Evolutionary conservation across 139 green algal species (phyloP).

Genomic region (Trebouxia sp.): DNA sequence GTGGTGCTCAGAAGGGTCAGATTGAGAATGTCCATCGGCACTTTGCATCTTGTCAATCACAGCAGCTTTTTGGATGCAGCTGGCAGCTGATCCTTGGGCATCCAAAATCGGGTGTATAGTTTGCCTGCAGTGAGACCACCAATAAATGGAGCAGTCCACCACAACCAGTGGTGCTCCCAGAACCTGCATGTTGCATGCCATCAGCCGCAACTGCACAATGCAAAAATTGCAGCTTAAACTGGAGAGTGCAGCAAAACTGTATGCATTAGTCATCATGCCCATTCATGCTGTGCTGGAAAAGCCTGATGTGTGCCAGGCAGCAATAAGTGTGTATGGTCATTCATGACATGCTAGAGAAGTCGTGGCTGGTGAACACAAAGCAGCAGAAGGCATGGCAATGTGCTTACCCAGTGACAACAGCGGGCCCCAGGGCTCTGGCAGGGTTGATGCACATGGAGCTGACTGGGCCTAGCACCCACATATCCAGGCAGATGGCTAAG

Average conservation of each 20-base stretch:
- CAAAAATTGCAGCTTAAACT: no score
- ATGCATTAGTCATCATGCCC: no score
- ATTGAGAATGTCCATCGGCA: no score
- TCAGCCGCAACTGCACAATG: no score
- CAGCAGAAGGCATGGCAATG: background rate
- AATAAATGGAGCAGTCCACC: constrained; percentile 28
- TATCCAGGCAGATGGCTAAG: constrained; percentile 27
- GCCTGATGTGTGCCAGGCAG: no score
- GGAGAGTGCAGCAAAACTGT: no score
- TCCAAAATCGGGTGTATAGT: constrained; percentile 36
- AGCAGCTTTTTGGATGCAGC: background rate
- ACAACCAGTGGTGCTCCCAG: constrained; percentile 39
- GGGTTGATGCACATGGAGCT: constrained; percentile 48
- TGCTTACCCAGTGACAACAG: constrained; percentile 34
- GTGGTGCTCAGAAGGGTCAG: no score
- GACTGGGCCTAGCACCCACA: constrained; percentile 39
- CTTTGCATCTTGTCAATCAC: no score
- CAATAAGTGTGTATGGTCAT: no score
- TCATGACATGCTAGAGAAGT: background rate
- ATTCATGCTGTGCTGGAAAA: no score
- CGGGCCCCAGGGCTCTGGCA: constrained; percentile 39
- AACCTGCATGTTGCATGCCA: constrained; percentile 27
- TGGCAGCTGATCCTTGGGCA: constrained; percentile 16
- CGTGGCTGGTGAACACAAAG: background rate
- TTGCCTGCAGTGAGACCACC: constrained; percentile 33